A percentile compares a stretch with the other conserved stretches of the same genome.
Conservation (phyloP, 208 protist genomes). For the Leptomonas pyrrhocoris region DNA sequence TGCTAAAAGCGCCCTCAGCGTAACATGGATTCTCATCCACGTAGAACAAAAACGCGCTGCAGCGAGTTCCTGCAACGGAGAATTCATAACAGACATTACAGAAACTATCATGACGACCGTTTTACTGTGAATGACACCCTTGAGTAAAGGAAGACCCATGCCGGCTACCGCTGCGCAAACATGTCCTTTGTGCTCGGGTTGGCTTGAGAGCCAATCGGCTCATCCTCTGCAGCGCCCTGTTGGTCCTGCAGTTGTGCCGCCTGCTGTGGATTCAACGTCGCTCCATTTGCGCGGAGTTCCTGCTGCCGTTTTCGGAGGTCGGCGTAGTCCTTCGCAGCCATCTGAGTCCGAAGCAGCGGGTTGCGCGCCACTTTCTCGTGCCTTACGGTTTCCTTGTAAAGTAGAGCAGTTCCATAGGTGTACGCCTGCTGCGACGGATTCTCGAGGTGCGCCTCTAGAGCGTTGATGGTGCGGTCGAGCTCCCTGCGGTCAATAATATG, state of each 20-base stretch:
- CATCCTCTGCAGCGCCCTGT: slow-evolving; percentile 37
- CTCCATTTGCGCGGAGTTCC: slow-evolving; percentile 49
- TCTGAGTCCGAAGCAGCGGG: slow-evolving; percentile 64
- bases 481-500: slow-evolving; percentile 79
- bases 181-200: slow-evolving; percentile 62
- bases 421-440: slow-evolving; percentile 65
- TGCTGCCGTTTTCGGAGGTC: slow-evolving; percentile 60
- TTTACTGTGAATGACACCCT: not conserved
- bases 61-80: too few relatives aligned
- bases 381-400: slow-evolving; percentile 66
- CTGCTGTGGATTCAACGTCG: slow-evolving; percentile 60
- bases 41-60: too few relatives aligned
- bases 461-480: slow-evolving; percentile 79
- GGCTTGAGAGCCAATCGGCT: slow-evolving; percentile 46
- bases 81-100: too few relatives aligned
- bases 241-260: slow-evolving; percentile 55
- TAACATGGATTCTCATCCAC: too few relatives aligned
- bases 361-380: slow-evolving; percentile 68
- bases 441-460: slow-evolving; percentile 62
- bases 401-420: slow-evolving; percentile 75
- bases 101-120: too few relatives aligned
- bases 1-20: too few relatives aligned
- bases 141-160: slow-evolving; percentile 5
- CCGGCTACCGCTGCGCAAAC: slow-evolving; percentile 37
- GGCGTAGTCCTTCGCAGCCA: slow-evolving; percentile 74